phyloP scores from a whole-genome alignment of 2,329 filamentous ascomycete genomes.

The Thelonectria blattea region DNA sequence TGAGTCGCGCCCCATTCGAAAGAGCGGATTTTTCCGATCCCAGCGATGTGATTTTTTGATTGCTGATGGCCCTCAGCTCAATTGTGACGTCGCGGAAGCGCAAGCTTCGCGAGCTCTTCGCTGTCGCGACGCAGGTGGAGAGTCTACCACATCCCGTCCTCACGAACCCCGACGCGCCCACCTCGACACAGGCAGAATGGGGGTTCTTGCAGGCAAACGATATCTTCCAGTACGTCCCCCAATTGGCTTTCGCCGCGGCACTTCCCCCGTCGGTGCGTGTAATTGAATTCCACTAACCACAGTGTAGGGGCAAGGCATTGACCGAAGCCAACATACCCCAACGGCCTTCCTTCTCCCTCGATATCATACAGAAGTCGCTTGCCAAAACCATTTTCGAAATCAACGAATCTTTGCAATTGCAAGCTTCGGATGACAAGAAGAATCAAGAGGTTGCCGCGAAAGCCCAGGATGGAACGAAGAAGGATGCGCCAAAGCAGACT shows the following conservation, averaged over 20 bases:
- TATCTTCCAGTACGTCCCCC: constrained; percentile 62
- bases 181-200: constrained; percentile 57
- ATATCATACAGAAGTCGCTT: constrained; percentile 49
- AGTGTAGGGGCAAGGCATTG: constrained; percentile 49
- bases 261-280: constrained; percentile 23
- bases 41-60: constrained; percentile 50
- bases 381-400: constrained; percentile 38
- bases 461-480: constrained; percentile 20
- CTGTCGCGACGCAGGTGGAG: constrained; percentile 74
- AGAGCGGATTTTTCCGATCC: constrained; percentile 58
- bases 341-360: constrained; percentile 53
- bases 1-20: constrained; percentile 53
- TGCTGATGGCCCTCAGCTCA: constrained; percentile 62
- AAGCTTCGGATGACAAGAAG: constrained; percentile 19
- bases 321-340: constrained; percentile 60
- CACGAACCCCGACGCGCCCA: constrained; percentile 62
- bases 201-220: constrained; percentile 64
- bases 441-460: constrained; percentile 15
- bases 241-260: constrained; percentile 26
- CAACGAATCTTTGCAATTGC: constrained; percentile 21
- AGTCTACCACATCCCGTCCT: constrained; percentile 65
- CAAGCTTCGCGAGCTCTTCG: constrained; percentile 87
- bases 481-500: constrained; percentile 24
- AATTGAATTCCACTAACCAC: constrained; percentile 32
- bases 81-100: constrained; percentile 86